A percentile compares a stretch with the other conserved stretches of the same genome.
These are phyloP conservation scores for Pseudogymnoascus sp. DNA, from an alignment of 2,329 filamentous ascomycete genomes.

Conservation along the genomic window DNA sequence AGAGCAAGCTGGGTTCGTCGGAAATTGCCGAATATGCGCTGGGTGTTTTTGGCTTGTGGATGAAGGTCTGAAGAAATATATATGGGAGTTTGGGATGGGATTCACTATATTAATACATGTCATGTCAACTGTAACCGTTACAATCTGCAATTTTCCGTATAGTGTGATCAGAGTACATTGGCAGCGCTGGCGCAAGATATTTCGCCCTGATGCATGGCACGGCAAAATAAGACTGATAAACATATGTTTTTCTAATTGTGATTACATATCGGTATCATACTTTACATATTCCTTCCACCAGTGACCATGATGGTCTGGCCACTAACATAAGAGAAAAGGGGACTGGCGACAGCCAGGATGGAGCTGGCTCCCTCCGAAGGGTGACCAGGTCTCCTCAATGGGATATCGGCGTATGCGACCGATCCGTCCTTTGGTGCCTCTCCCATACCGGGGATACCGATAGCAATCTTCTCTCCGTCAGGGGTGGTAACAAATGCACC, in stretches of 20 bases:
- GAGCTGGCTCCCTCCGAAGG: constrained; percentile 74
- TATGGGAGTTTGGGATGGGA: constrained; percentile 5
- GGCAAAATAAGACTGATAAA: neutral
- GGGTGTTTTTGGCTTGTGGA: constrained; percentile 69
- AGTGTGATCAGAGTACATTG: neutral
- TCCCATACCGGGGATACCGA: constrained; percentile 65
- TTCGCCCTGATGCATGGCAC: neutral
- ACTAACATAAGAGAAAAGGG: constrained; percentile 75
- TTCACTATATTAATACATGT: constrained; percentile 4
- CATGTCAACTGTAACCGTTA: constrained; percentile 4
- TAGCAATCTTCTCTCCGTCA: constrained; percentile 64
- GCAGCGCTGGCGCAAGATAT: neutral
- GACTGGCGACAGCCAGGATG: constrained; percentile 72
- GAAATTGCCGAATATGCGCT: constrained; percentile 97
- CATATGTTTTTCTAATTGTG: neutral
- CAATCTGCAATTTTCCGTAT: neutral
- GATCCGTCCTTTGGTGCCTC: constrained; percentile 35
- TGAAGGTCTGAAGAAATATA: constrained; percentile 53
- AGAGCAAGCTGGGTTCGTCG: constrained; percentile 87
- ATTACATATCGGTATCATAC: neutral
- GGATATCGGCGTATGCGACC: constrained; percentile 60
- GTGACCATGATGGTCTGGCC: constrained; percentile 86
- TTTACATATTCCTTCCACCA: constrained; percentile 59
- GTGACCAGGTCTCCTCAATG: constrained; percentile 67
- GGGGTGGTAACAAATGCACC: constrained; percentile 72